Base-by-base conservation (phyloP, 2,329 filamentous ascomycete genomes). In the Trichophyton mentagrophytes region DNA sequence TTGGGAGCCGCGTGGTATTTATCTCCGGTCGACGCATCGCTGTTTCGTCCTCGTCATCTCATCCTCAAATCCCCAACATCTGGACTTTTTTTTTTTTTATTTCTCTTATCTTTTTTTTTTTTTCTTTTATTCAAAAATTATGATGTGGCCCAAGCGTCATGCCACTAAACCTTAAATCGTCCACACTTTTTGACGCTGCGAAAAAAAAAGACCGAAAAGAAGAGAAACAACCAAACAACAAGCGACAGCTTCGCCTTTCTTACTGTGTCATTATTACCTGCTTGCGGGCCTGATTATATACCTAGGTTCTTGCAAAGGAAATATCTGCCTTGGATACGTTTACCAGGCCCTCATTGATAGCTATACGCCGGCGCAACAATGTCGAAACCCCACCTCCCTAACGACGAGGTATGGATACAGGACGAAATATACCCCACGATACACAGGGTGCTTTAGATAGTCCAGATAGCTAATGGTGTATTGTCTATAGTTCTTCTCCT, bases 1-100 rank as follows among this genome's bases (percentile, higher is more conserved):
- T 69, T 15, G 76, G 76, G 8, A 78, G 66, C 3, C 69, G 71
- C 11, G 75, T 76, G n/a, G 74, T 77, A 65, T 75, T 72, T 64
- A 75, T 72, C 61, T 64, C 65, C 25, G 69, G 69, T 36, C 71
- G 73, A 22, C 65, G 69, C 73, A 75, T 76, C 3, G 22, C 40
- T 42, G 59, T 69, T 62, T 51, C 20, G 46, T 58, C 47, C 47
- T 17, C 36, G 7, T 49, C 7, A 27, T 15, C 42, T 36, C 44
- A 20, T 20, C 22, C 27, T 7, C 6, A 30, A 30, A 6, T 30
- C 27, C 6, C 6, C 27, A 30, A 7, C 5, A 30, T 30, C 27
- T 30, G 6, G 27, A 30, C 27, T 6, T 58, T 20, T 13, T 46
- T 46, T 13, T 58, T 13, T 58, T 46, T 38, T 60, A 55, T 38